These are phyloP conservation scores for Rhipidocladum racemiflorum DNA, from an alignment of 176 grass and related monocot species.

Conservation along the genomic window DNA sequence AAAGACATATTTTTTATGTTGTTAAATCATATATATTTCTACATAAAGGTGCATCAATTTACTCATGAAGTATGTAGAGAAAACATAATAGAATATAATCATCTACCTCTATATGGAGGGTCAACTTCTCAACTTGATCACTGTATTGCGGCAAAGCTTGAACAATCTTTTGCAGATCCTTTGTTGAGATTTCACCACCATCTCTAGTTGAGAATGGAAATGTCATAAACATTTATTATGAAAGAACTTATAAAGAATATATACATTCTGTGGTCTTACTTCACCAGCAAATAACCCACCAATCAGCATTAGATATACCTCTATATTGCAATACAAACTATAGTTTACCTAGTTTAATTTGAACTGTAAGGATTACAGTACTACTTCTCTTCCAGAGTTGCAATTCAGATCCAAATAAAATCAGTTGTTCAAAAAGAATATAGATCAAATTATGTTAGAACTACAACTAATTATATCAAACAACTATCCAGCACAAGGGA, in stretches of 20 bases:
- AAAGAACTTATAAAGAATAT: constrained; percentile 3
- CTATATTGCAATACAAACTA: constrained; percentile 7
- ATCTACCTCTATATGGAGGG: constrained; percentile 89
- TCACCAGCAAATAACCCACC: constrained; percentile 11
- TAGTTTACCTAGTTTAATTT: background rate
- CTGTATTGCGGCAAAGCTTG: constrained; percentile 94
- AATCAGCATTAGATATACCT: constrained; percentile 15
- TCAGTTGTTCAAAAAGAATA: background rate
- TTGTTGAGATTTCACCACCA: constrained; percentile 91
- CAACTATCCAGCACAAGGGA: constrained; percentile 3
- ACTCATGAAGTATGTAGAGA: background rate
- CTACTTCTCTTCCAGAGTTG: background rate
- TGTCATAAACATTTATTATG: constrained; percentile 11
- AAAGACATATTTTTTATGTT: background rate
- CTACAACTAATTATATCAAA: background rate
- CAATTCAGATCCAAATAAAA: background rate
- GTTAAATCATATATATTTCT: background rate
- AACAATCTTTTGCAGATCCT: constrained; percentile 89
- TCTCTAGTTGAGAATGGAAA: constrained; percentile 66
- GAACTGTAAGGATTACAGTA: background rate
- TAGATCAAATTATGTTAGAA: background rate
- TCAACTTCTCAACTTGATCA: constrained; percentile 87
- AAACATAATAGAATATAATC: constrained; percentile 23
- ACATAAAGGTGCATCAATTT: background rate
- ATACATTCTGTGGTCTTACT: background rate